Conservation (phyloP, 2,329 filamentous ascomycete species). For the Leptodontidium sp. region DNA sequence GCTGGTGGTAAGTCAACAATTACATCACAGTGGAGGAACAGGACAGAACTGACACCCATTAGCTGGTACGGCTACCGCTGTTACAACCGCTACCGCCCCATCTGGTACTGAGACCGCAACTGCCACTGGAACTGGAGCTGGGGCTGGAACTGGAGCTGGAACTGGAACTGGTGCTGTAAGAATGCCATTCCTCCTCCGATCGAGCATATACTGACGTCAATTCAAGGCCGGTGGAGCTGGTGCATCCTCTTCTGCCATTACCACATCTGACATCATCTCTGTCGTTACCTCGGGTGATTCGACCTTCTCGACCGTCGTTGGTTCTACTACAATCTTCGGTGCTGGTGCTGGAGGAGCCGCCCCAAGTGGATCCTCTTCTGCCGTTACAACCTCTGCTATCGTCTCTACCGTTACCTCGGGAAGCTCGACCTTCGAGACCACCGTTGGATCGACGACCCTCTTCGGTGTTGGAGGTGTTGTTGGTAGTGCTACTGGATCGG, state of each 20-base stretch:
- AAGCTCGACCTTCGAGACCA: slow-evolving; percentile 37
- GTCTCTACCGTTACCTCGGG: slow-evolving; percentile 37
- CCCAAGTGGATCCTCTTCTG: slow-evolving; percentile 24
- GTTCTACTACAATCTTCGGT: slow-evolving; percentile 35
- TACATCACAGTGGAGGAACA: no score
- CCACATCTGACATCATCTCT: slow-evolving; percentile 35
- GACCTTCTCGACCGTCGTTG: slow-evolving; percentile 31
- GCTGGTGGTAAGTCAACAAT: slow-evolving; percentile 13
- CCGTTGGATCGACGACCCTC: slow-evolving; percentile 41
- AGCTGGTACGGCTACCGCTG: slow-evolving; percentile 14
- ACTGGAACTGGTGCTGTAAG: slow-evolving; percentile 20
- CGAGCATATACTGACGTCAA: background rate
- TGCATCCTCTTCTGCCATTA: slow-evolving; percentile 34
- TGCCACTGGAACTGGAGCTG: slow-evolving; percentile 22
- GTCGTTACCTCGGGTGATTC: slow-evolving; percentile 31
- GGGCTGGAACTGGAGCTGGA: slow-evolving; percentile 20
- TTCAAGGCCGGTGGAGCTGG: slow-evolving; percentile 16
- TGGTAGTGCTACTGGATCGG: slow-evolving; percentile 22
- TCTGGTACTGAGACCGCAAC: slow-evolving; percentile 25
- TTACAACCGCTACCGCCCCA: slow-evolving; percentile 11
- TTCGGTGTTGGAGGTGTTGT: slow-evolving; percentile 32
- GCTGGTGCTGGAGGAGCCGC: slow-evolving; percentile 27
- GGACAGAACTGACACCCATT: background rate
- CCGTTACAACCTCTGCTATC: slow-evolving; percentile 42
- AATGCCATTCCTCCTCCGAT: background rate